Conservation (phyloP, 106 monocot genomes). For the Acorus gramineus region DNA sequence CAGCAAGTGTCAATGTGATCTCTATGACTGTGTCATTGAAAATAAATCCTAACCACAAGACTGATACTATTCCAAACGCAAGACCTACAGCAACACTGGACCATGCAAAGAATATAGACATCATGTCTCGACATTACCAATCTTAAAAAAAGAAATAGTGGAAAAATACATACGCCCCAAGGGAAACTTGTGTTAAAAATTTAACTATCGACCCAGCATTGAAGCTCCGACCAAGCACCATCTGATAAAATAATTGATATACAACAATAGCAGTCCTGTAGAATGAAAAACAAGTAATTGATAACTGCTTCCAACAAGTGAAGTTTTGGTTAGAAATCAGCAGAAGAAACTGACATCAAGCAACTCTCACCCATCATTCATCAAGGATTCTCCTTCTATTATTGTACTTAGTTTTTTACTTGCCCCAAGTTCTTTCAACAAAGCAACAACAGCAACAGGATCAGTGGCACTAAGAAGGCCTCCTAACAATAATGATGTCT, state of each 20-base stretch:
- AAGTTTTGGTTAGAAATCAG: background rate
- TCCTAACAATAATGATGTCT: slow-evolving; percentile 81
- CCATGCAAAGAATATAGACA: slow-evolving; percentile 4
- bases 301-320: no score
- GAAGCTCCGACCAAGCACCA: slow-evolving; percentile 76
- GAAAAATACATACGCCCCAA: slow-evolving; percentile 78
- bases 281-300: background rate
- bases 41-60: slow-evolving; percentile 89
- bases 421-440: slow-evolving; percentile 97
- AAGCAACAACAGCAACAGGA: slow-evolving; percentile 97
- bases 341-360: background rate
- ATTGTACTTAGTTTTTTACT: slow-evolving; percentile 98
- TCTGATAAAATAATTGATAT: slow-evolving; percentile 83
- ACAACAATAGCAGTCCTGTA: slow-evolving; percentile 97
- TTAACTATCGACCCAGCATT: slow-evolving; percentile 53
- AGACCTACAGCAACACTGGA: slow-evolving; percentile 90
- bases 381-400: slow-evolving; percentile 99
- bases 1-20: slow-evolving; percentile 82
- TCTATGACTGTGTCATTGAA: slow-evolving; percentile 99
- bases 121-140: background rate
- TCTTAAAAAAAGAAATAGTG: background rate
- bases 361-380: slow-evolving; percentile 83
- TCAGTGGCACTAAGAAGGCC: slow-evolving; percentile 98
- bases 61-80: slow-evolving; percentile 86
- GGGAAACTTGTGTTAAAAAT: slow-evolving; percentile 90